Conservation (phyloP, 192 early-diverging fungal species). For the Gryganskiella cystojenkinii region DNA sequence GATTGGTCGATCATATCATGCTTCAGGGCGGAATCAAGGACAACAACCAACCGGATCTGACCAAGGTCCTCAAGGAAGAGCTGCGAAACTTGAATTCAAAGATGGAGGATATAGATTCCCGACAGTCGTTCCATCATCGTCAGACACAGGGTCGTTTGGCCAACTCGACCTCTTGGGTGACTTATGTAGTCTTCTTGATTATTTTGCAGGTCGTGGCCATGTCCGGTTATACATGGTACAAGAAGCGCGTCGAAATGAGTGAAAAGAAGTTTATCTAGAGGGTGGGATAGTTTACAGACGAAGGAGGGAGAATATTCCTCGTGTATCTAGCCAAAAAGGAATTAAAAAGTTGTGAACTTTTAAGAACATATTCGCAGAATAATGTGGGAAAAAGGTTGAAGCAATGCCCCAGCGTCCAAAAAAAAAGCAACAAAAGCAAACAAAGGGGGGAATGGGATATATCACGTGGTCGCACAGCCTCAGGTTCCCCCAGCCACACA, state of each 20-base stretch:
- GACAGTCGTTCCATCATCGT: constrained; percentile 42
- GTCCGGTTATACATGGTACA: constrained; percentile 46
- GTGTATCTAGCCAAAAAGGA: too few relatives aligned
- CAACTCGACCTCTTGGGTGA: constrained; percentile 42
- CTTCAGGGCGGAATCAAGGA: constrained; percentile 14
- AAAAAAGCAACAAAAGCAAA: too few relatives aligned
- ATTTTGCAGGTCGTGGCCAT: constrained; percentile 31
- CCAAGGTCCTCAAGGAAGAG: constrained; percentile 43
- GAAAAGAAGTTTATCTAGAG: constrained; percentile 50
- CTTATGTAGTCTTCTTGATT: constrained; percentile 42
- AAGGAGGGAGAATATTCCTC: too few relatives aligned
- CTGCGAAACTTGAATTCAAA: constrained; percentile 31
- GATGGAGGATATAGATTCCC: constrained; percentile 51
- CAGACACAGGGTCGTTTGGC: constrained; percentile 36
- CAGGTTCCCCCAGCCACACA: too few relatives aligned
- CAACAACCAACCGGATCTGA: constrained; percentile 1
- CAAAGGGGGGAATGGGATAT: too few relatives aligned
- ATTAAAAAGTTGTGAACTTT: too few relatives aligned
- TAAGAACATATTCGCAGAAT: too few relatives aligned
- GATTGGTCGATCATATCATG: constrained; percentile 39
- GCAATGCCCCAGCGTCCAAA: too few relatives aligned
- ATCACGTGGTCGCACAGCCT: too few relatives aligned
- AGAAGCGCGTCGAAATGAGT: constrained; percentile 35
- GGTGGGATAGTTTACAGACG: too few relatives aligned
- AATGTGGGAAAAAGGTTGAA: too few relatives aligned